Base-by-base conservation (phyloP, 495 filamentous ascomycete genomes). In the Xylaria telfairii region DNA sequence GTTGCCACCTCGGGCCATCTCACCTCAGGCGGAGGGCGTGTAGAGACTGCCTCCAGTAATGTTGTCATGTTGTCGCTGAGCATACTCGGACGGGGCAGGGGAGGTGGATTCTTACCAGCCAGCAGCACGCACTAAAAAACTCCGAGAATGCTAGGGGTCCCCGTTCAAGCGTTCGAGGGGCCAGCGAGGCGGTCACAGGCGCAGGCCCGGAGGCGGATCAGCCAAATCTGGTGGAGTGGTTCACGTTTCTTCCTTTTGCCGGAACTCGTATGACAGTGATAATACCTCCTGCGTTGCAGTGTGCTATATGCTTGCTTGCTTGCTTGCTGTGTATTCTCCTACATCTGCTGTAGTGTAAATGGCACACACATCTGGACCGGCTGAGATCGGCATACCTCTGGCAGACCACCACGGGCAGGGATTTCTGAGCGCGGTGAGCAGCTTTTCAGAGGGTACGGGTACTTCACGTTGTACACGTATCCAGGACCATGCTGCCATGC, bases 381-480 rank as follows among this genome's bases (percentile, higher is more conserved):
- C 54, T 57, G 61, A 65, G 44, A 32, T 65, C 63, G 47, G 9
- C 34, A 66, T 54, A 54, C 15, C 32, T 34, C 41, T 39, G 37
- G 10, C 19, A 63, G 60, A 64, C 64, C 64, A 54, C 63, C 62
- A 51, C 30, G 41, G 21, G 61, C 62, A 65, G 62, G 62, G 64
- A 41, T 66, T 26, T 39, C 62, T n/a, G 61, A 34, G 46, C 63
- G 28, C 64, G 64, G 64, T 66, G 64, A 66, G 44, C 67, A 56
- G 15, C 65, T 37, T 41, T 44, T 39, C 37, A 24, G 34, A 57
- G 65, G 65, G 51, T 46, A 32, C 65, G 65, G 65, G 65, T 67
- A 44, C 51, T 67, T 67, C 51, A 24, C 13, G 65, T 44, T 67
- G 65, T 67, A 67, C 65, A 67, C 65, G 65, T 67, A 67, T 67